Conservation (phyloP, 805 yeast genomes). For the Grigorovia humatica region DNA sequence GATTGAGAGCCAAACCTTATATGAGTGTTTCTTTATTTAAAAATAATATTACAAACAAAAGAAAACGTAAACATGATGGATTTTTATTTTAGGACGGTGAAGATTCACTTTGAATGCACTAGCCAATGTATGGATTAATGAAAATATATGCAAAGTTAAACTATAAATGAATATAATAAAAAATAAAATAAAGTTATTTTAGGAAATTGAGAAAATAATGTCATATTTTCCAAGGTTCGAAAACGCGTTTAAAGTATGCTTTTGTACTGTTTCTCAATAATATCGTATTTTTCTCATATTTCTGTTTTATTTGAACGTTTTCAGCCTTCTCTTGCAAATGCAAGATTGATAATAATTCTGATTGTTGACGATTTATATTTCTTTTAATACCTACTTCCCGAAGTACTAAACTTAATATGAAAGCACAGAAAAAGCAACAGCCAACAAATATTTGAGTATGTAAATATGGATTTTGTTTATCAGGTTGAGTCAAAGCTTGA, state of each 20-base stretch:
- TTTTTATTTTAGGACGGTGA: too few relatives aligned
- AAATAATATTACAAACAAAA: too few relatives aligned
- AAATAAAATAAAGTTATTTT: too few relatives aligned
- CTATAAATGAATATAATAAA: too few relatives aligned
- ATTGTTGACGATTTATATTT: conserved; percentile 3
- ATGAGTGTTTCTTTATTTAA: too few relatives aligned
- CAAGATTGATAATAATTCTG: neutral
- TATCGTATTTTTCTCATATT: conserved; percentile 6
- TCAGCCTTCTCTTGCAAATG: neutral
- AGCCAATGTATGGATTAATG: neutral
- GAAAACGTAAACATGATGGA: too few relatives aligned
- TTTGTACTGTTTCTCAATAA: conserved; percentile 12
- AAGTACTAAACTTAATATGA: conserved; percentile 35
- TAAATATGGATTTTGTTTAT: conserved; percentile 36
- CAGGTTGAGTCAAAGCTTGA: conserved; percentile 33
- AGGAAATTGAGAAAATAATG: neutral
- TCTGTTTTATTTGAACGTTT: neutral
- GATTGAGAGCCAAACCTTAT: too few relatives aligned
- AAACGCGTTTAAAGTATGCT: conserved; percentile 18
- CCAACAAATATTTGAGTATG: conserved; percentile 57
- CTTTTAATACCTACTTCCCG: conserved; percentile 40
- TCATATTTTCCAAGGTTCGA: conserved; percentile 19
- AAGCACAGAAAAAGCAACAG: conserved; percentile 33
- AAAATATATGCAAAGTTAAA: neutral
- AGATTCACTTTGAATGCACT: neutral